Conservation (phyloP, 169 alveolate genomes). For the Pseudocohnilembus persalinus region DNA sequence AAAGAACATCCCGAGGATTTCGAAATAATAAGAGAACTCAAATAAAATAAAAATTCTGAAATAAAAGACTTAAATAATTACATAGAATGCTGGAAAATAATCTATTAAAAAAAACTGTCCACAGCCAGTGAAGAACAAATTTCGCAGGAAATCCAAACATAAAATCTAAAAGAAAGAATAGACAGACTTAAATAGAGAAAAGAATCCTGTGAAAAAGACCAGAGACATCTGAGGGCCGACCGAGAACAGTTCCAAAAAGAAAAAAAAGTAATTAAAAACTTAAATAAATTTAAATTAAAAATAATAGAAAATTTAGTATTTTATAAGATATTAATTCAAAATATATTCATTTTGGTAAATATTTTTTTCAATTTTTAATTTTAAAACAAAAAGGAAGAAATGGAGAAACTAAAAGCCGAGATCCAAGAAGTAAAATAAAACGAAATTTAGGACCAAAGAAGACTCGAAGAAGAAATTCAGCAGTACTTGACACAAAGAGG, state of each 20-base stretch:
- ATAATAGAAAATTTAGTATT: background rate
- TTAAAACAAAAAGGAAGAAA: background rate
- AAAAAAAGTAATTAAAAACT: background rate
- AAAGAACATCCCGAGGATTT: slow-evolving; percentile 32
- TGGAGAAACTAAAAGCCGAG: background rate
- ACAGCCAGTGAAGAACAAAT: slow-evolving; percentile 46
- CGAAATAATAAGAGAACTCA: slow-evolving; percentile 37
- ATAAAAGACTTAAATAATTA: slow-evolving; percentile 41
- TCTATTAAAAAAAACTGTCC: slow-evolving; percentile 34
- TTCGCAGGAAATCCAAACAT: background rate
- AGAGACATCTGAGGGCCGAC: background rate
- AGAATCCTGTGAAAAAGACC: background rate
- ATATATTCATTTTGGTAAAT: no score
- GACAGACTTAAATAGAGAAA: background rate
- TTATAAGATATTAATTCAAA: background rate
- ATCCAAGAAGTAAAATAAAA: background rate
- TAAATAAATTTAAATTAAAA: no score
- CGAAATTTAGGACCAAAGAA: background rate
- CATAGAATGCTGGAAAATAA: slow-evolving; percentile 35
- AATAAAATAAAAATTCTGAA: slow-evolving; percentile 42
- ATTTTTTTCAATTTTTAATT: no score
- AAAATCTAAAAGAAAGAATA: background rate
- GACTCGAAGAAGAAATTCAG: background rate
- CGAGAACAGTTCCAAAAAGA: background rate
- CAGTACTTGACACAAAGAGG: background rate